Base-by-base conservation (phyloP, 73 alveolate genomes). In the Stentor roeselii region DNA sequence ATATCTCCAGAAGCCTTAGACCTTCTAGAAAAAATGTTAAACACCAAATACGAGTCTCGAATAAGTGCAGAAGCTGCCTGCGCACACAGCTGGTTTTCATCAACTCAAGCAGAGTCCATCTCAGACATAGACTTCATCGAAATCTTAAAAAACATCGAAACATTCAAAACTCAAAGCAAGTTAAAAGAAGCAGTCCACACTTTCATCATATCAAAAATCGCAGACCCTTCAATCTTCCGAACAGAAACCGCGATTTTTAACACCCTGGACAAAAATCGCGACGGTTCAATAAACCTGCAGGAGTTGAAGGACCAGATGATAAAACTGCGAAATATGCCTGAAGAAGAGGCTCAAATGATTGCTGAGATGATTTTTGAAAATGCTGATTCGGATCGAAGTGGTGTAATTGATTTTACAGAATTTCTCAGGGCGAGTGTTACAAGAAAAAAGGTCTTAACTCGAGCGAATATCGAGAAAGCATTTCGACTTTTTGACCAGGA, bases 371-470 rank as follows among this genome's bases (percentile, higher is more conserved):
- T 67, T 2, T 21, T 67, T 14, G 37, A 67, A 21, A 27, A 67
- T 67, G 42, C 80, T 21, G 80, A 67, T 21, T 15, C 41, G 21
- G 37, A 67, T 21, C 21, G 11, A 30, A 67, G 37, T 67, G 80
- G 80, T 27, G 37, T 21, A 30, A 67, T 90, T 78, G 86, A 86
- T 42, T 90, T 86, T 59, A 86, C 90, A 39, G 95, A 86, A 59
- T 90, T 90, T 76, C 84, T 90, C 2, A 88, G 88, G 0, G 95
- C 95, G 3, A 77, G 90, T 4, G 80, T 87, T 3, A 86, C 86
- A 59, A 90, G 77, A 76, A 74, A 83, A 36, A 86, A 82, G 42
- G 89, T 86, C 14, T 34, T 86, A 0, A 86, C 89, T 6, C 75
- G 80, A n/a, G 83, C 78, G 39, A 90, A 74, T 60, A 75, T 90